These are phyloP conservation scores for Isochrysis galbana DNA, from an alignment of 78 protist genomes.

Conservation along the genomic window DNA sequence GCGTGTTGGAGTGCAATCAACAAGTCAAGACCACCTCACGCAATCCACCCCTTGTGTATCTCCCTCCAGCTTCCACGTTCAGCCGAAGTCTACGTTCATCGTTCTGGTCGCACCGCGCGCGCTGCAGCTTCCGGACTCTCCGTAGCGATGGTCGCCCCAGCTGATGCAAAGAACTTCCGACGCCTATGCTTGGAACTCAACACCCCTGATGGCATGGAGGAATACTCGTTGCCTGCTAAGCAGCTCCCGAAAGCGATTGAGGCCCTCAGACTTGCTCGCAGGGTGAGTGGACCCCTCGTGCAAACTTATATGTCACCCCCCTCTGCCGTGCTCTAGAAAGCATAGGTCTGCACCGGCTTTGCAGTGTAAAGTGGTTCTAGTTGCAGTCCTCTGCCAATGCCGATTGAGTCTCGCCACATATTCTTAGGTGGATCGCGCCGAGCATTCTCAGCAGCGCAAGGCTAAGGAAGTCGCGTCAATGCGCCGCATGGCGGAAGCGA, in stretches of 20 bases:
- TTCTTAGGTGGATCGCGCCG: background rate
- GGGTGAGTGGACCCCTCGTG: no score
- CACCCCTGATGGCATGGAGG: background rate
- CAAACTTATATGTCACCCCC: no score
- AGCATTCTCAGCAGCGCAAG: background rate
- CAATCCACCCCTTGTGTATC: no score
- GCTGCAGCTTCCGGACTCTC: slow-evolving; percentile 44
- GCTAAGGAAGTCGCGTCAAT: background rate
- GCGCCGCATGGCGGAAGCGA: background rate
- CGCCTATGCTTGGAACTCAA: background rate
- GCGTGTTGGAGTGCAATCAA: no score
- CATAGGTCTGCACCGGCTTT: no score
- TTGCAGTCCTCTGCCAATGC: no score
- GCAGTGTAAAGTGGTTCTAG: no score
- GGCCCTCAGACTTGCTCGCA: background rate
- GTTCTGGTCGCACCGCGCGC: slow-evolving; percentile 79
- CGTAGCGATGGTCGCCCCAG: slow-evolving; percentile 26
- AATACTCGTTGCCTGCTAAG: background rate
- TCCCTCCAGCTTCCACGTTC: slow-evolving; percentile 61
- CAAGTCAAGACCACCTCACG: no score
- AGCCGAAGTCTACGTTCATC: slow-evolving; percentile 64
- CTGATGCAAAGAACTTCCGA: background rate
- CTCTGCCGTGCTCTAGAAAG: no score
- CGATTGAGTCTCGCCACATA: no score
- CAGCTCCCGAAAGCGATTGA: background rate